A percentile compares a stretch with the other conserved stretches of the same genome.
phyloP scores from a whole-genome alignment of 148 eudicot species.

The Vaccinium corymbosum region DNA sequence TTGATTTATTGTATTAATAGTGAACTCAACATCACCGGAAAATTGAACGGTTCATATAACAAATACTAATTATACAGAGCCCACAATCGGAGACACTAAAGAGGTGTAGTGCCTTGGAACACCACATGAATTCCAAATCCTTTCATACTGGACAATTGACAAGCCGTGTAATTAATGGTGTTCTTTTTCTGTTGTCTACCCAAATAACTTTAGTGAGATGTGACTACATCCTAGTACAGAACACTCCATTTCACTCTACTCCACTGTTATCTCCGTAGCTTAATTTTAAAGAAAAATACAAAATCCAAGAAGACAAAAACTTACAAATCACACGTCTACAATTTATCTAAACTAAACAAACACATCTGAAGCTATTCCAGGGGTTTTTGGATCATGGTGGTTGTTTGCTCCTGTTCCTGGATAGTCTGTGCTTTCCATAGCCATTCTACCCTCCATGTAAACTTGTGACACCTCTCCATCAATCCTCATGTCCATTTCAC shows the following conservation, averaged over 20 bases:
- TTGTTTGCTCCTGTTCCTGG: conserved; percentile 11
- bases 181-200: not conserved
- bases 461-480: not conserved
- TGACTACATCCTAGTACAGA: not conserved
- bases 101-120: no score
- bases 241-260: not conserved
- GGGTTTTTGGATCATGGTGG: conserved; percentile 14
- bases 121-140: no score
- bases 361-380: not conserved
- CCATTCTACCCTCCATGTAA: conserved; percentile 10
- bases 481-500: not conserved
- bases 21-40: no score
- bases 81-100: no score
- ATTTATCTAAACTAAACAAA: not conserved
- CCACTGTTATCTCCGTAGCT: not conserved
- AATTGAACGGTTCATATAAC: no score
- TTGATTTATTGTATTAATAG: no score
- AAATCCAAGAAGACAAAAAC: not conserved
- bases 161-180: no score
- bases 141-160: no score
- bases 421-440: not conserved
- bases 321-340: not conserved
- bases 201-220: not conserved
- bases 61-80: no score
- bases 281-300: not conserved